These are phyloP conservation scores for Silene latifolia DNA, from an alignment of 148 eudicot species.

Conservation along the genomic window DNA sequence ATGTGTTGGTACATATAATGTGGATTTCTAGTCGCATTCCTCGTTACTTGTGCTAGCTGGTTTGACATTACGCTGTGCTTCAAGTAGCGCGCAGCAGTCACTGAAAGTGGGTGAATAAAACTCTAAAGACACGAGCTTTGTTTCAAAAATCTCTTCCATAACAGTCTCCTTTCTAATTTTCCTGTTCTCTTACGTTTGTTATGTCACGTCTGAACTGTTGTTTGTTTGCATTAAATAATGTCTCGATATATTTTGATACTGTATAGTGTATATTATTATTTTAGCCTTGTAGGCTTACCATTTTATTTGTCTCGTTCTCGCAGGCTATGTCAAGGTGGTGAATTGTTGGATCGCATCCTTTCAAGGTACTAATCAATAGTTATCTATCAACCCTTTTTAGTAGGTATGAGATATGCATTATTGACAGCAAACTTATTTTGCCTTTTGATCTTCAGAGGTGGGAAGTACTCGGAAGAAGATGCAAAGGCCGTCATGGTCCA, in stretches of 20 bases:
- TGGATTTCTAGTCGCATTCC: not conserved
- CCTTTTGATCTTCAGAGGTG: constrained; percentile 58
- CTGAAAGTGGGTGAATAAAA: not conserved
- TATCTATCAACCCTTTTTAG: not conserved
- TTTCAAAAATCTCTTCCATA: not conserved
- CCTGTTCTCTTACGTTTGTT: not conserved
- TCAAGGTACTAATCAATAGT: constrained; percentile 42
- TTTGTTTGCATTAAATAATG: too few species aligned
- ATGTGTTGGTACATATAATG: not conserved
- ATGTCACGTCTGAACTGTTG: not conserved
- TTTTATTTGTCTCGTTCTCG: constrained; percentile 18
- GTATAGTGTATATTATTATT: not conserved
- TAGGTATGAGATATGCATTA: constrained; percentile 1
- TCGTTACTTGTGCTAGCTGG: not conserved
- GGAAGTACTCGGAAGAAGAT: constrained; percentile 91
- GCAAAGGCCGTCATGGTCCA: constrained; percentile 87
- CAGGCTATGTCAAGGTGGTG: constrained; percentile 95
- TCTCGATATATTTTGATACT: too few species aligned
- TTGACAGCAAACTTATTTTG: constrained; percentile 1
- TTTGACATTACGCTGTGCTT: constrained; percentile 2
- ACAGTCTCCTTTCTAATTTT: not conserved
- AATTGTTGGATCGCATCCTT: constrained; percentile 80
- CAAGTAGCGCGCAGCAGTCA: not conserved
- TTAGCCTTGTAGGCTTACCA: constrained; percentile 4
- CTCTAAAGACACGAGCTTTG: too few species aligned